Evolutionary conservation across 345 rosid genomes (phyloP), one percentile per base, ranked within the genome.

Genomic region (Iberis pinnata): DNA sequence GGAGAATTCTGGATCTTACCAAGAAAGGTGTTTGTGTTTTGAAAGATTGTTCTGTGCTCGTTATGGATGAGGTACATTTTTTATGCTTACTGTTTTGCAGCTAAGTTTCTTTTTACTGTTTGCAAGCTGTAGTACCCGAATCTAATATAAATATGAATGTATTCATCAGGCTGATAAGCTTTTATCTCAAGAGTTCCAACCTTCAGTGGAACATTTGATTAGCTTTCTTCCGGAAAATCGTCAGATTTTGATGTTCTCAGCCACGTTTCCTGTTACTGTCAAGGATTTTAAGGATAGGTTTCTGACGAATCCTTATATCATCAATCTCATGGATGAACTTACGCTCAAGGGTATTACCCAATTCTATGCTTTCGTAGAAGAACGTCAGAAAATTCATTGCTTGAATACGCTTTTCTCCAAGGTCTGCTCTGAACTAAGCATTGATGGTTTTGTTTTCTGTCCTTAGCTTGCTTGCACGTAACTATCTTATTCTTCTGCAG

Each of bases 261-360:
- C 96, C 12, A 88, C 96, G 17, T 88, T 84, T 65, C 96, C 96
- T 29, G 96, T 88, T 52, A 88, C 94, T 19, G 90, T 88, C 38
- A 88, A 88, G 79, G 90, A 80, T 56, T 88, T 88, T 52, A 88
- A 88, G 69, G 96, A 84, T 67, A 77, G 89, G 70, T 88, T 70
- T 69, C 63, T 88, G 22, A 76, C 76, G 5, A 88, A 76, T 57
- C 86, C 96, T 24, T 88, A 84, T 70, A 55, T 88, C 48, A 88
- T 88, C 60, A 88, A 88, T 73, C 90, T 88, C 43, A 88, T 88
- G 96, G 96, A 88, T 73, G 96, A 88, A 61, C 94, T 88, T 56
- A 88, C 96, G 4, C 83, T 88, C 38, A 88, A 88, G 82, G 96
- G 96, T 63, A 80, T 88, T 64, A 84, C 94, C 2, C 96, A 88